Evolutionary conservation across 768 basidiomycete genomes (phyloP), one percentile per base, ranked within the genome.

Genomic region (Leccinum olivaceopallidum): DNA sequence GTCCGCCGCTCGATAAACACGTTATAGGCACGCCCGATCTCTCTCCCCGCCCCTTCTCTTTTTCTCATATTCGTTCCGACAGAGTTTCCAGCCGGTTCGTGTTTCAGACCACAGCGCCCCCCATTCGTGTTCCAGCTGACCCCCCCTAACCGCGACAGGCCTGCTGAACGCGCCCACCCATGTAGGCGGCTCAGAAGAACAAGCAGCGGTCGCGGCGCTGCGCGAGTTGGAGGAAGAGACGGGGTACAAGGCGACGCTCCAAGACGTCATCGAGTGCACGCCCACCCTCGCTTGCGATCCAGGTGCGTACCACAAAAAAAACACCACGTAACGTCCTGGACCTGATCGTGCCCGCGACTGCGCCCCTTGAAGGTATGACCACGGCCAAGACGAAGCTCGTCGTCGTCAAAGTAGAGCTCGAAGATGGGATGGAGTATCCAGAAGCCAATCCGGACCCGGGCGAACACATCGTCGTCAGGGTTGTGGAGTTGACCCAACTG

Each of bases 211-310:
- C 18, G 84, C 94, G 2, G 95, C 95, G 1, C 80, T 94, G 39
- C 85, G 96, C 22, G 96, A 98, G 72, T 82, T 98, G 14, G 81
- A 87, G 67, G 96, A 98, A 76, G 96, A 98, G 74, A 97, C 95
- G 3, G 95, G 95, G 5, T 96, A 85, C 75, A 85, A 81, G 56
- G 89, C 88, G 3, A 77, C 82, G 55, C 64, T 69, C 51, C 59
- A 75, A 10, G 72, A 79, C 54, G 79, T 95, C 32, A 67, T 89
- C 34, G 83, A 92, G 61, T 77, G 81, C 2, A 85, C 85, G 7
- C 85, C 87, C 4, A 65, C 86, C 24, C 69, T 88, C 26, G 88
- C 89, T 37, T 77, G 73, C 61, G 90, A 94, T 70, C 90, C 92
- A 63, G 92, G 90, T 90, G 47, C 18, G 56, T 32, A n/a, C n/a